Evolutionary conservation across 495 filamentous ascomycete species (phyloP).

Genomic region (Podospora australis): DNA sequence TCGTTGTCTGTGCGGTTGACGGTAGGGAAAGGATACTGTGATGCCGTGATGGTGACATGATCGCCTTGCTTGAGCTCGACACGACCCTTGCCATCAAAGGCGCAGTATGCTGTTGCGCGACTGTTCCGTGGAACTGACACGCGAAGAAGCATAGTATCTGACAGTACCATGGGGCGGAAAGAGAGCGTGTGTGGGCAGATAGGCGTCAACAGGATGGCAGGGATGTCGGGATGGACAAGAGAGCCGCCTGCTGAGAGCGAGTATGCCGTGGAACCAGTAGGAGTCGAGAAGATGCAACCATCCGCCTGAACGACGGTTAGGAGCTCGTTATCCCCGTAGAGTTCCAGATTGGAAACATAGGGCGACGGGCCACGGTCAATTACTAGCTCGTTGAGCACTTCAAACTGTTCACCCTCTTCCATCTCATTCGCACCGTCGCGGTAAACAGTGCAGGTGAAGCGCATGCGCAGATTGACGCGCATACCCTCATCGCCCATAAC

Average conservation of each 20-base stretch:
- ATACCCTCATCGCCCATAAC: constrained; percentile 91
- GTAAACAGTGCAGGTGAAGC: constrained; percentile 94
- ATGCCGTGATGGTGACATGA: constrained; percentile 88
- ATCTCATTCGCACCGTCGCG: constrained; percentile 50
- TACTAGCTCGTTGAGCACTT: constrained; percentile 94
- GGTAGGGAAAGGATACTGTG: constrained; percentile 92
- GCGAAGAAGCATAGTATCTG: constrained; percentile 82
- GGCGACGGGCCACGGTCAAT: constrained; percentile 94
- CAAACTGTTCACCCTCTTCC: constrained; percentile 78
- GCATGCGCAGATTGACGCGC: constrained; percentile 92
- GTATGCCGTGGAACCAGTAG: constrained; percentile 92
- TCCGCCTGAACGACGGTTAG: constrained; percentile 94
- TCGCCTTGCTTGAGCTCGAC: constrained; percentile 88
- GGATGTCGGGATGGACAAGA: constrained; percentile 93
- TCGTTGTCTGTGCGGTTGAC: constrained; percentile 74
- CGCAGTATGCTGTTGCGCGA: constrained; percentile 87
- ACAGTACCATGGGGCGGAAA: constrained; percentile 98
- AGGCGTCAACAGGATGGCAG: constrained; percentile 92
- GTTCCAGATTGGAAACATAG: constrained; percentile 92
- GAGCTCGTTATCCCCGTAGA: constrained; percentile 88
- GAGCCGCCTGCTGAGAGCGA: constrained; percentile 93
- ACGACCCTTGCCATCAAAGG: constrained; percentile 93
- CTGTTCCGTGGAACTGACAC: constrained; percentile 78
- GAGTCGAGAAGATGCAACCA: constrained; percentile 94
- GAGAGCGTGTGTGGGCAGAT: constrained; percentile 96